Conservation (phyloP, 2,329 filamentous ascomycete genomes). For the Didymella exigua region DNA sequence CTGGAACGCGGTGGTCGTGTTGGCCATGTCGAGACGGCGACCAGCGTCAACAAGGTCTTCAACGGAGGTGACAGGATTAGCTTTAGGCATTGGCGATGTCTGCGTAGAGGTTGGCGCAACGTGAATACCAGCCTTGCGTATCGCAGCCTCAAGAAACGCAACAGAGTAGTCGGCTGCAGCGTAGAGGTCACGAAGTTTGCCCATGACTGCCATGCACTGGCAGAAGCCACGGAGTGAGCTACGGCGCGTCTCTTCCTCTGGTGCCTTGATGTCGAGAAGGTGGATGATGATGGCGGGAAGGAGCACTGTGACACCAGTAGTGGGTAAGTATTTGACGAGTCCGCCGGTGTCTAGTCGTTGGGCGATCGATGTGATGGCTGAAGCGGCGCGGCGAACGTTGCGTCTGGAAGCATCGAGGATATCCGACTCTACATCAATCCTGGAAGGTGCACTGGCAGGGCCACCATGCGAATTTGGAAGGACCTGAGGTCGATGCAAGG, state of each 20-base stretch:
- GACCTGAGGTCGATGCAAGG: slow-evolving; percentile 88
- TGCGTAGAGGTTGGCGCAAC: slow-evolving; percentile 55
- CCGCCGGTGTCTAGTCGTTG: slow-evolving; percentile 74
- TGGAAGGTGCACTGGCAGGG: slow-evolving; percentile 52
- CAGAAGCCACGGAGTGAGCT: slow-evolving; percentile 80
- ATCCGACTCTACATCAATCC: slow-evolving; percentile 57
- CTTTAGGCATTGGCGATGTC: slow-evolving; percentile 30
- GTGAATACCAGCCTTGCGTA: slow-evolving; percentile 83
- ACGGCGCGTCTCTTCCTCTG: slow-evolving; percentile 71
- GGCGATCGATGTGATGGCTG: slow-evolving; percentile 84
- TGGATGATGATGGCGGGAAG: slow-evolving; percentile 94
- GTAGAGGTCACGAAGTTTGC: slow-evolving; percentile 85
- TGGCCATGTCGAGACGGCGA: slow-evolving; percentile 46
- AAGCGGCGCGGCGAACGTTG: slow-evolving; percentile 82
- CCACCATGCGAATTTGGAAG: slow-evolving; percentile 71
- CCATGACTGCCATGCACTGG: slow-evolving; percentile 91
- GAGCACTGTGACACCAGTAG: slow-evolving; percentile 87
- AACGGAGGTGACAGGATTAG: slow-evolving; percentile 47
- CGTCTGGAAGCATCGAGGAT: slow-evolving; percentile 81
- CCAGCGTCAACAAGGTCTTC: slow-evolving; percentile 56
- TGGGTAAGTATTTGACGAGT: slow-evolving; percentile 81
- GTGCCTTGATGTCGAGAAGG: slow-evolving; percentile 87
- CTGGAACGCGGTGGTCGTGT: slow-evolving; percentile 11
- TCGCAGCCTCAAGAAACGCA: slow-evolving; percentile 88
- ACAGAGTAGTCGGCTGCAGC: slow-evolving; percentile 95